Base-by-base conservation (phyloP, 441 rosid genomes). In the Macaranga tanarius region DNA sequence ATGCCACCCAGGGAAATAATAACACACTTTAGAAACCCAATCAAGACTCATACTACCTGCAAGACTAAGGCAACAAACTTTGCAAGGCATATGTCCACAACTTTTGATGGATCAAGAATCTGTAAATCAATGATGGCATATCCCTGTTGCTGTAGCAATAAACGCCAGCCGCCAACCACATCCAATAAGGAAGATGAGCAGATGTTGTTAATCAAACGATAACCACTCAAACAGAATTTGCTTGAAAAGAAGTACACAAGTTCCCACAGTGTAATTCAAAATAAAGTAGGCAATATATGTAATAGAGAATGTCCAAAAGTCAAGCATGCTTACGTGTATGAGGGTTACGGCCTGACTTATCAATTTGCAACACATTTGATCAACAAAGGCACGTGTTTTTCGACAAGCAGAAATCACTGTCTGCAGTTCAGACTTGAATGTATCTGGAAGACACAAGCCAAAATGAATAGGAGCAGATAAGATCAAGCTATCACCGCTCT, bases 101-200 rank as follows among this genome's bases (percentile, higher is more conserved):
- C 74, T 73, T 75, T 76, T 75, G 86, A 79, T 62, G 92, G 87
- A 71, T 89, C 82, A 67, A 92, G 92, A 73, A 78, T 80, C 79
- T 81, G 83, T 71, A 95, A 50, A 82, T 92, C 92, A 72, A 95
- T 73, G 65, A 91, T 72, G 71, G 90, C 96, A 83, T 87, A 95
- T 3, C 96, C 98, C 16, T 88, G 79, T 95, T 91, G 86, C 83
- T 31, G 65, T 64, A 62, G 77, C 70, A 73, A 76, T 63, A 50
- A 71, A 9, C 54, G 50, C 31, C 56, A 52, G 58, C 20, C 67
- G 28, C 20, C 76, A 75, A 71, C 31, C 66, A 59, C 57, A 48
- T 44, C 20, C 71, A 51, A 65, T n/a, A 42, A 40, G 57, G 19
- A 65, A 45, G 25, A 44, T 52, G 7, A 44, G 60, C 61, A 54